A percentile compares a stretch with the other conserved stretches of the same genome.
Conservation (phyloP, 306 rosid genomes). For the Cicer yamashitae region DNA sequence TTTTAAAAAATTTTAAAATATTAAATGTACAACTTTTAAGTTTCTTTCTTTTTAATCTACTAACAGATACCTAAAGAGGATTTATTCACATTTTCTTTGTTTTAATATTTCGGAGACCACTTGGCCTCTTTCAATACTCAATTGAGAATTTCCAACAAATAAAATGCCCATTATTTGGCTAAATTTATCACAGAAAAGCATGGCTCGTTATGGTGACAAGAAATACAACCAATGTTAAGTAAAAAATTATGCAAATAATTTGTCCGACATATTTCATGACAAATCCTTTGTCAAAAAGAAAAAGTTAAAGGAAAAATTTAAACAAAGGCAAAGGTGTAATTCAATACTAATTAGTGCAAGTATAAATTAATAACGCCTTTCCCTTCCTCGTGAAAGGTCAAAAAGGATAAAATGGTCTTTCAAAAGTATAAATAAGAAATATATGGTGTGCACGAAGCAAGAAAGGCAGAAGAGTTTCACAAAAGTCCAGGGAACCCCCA, state of each 20-base stretch:
- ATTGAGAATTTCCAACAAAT: neutral
- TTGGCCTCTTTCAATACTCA: neutral
- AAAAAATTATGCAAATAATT: neutral
- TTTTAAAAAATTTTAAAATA: too few species aligned
- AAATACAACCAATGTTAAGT: neutral
- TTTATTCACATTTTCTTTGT: too few species aligned
- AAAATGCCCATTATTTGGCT: neutral
- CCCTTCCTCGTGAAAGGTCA: neutral
- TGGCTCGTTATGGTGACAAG: neutral
- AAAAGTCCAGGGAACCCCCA: slow-evolving; percentile 56
- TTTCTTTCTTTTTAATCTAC: too few species aligned
- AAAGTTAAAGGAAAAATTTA: neutral
- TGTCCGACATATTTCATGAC: neutral
- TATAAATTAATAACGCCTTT: neutral
- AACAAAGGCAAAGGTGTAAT: slow-evolving; percentile 30
- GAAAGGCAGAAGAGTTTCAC: slow-evolving; percentile 45
- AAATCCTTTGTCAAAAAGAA: neutral
- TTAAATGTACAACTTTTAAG: too few species aligned
- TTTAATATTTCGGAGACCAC: neutral
- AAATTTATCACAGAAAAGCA: neutral
- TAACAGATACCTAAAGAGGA: too few species aligned
- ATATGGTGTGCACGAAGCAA: slow-evolving; percentile 45
- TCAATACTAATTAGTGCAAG: neutral
- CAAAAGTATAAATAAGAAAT: slow-evolving; percentile 28
- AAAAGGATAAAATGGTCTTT: slow-evolving; percentile 33